Evolutionary conservation across 306 rosid genomes (phyloP).

Genomic region (Ochetophila trinervis): DNA sequence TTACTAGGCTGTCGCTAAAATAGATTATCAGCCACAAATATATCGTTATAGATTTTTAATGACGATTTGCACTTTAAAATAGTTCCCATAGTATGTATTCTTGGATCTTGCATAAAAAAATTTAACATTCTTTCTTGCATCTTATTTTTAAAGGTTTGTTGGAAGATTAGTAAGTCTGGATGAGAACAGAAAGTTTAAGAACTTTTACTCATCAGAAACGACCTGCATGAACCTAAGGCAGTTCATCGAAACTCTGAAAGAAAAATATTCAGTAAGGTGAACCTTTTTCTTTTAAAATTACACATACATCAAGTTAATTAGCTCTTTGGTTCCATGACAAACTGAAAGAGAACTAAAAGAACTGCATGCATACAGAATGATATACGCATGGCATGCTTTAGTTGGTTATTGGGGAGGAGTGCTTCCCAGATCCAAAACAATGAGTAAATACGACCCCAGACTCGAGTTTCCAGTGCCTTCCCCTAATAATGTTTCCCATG

Average conservation of each 20-base stretch:
- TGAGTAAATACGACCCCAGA: constrained; percentile 52
- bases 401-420: constrained; percentile 72
- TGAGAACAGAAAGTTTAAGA: constrained; percentile 59
- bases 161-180: constrained; percentile 46
- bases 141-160: constrained; percentile 41
- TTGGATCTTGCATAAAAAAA: neutral
- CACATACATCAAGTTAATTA: too few relatives aligned
- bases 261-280: constrained; percentile 50
- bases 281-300: neutral
- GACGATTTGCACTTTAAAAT: too few relatives aligned
- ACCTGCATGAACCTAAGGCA: constrained; percentile 32
- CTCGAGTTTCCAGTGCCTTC: constrained; percentile 43
- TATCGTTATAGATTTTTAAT: too few relatives aligned
- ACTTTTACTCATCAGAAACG: constrained; percentile 25
- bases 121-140: neutral
- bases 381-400: constrained; percentile 64
- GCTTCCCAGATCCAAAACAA: constrained; percentile 37
- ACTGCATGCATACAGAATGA: constrained; percentile 28
- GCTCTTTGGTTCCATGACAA: neutral
- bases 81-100: too few relatives aligned
- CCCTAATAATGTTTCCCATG: constrained; percentile 25
- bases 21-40: too few relatives aligned
- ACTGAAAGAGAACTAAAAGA: neutral
- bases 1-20: too few relatives aligned
- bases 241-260: constrained; percentile 44